Base-by-base conservation (phyloP, 495 filamentous ascomycete species). In the Aspergillus baeticus region DNA sequence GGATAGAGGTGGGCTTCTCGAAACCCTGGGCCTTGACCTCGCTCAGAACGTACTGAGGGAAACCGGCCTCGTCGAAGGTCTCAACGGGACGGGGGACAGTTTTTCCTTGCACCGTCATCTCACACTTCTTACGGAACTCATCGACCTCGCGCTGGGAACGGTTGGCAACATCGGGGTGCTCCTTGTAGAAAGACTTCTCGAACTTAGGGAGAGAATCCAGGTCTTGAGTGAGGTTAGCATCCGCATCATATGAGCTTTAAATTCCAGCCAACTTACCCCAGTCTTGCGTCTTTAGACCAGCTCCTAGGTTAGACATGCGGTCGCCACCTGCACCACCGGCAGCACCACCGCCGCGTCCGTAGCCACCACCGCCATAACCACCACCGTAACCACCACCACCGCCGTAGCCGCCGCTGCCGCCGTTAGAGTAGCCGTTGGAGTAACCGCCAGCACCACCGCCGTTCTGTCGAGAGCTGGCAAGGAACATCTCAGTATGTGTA, bases 141-240 rank as follows among this genome's bases (percentile, higher is more conserved):
- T 90, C 87, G 37, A 98, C 87, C 51, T 97, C 92, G 38, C 81
- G 84, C 37, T 83, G 71, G 13, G 90, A 84, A 64, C 94, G 92
- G 57, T 68, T 74, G 50, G 84, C 70, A 26, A 98, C 94, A 55
- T 83, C 81, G 5, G 85, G 82, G 65, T 93, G 84, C 75, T 98
- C 94, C 75, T 96, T 95, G 81, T 98, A 98, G 80, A 98, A 98
- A 22, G 89, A 91, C 77, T 98, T 98, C 69, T 98, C 94, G 72
- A 98, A 98, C 75, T 97, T 97, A 59, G 94, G 92, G 20, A 98
- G 67, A 21, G 86, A 76, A 69, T 71, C 76, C 15, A 92, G 64
- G 73, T 98, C 93, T 93, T 65, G 39, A 36, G 23, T 13, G 41
- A 31, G 26, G 57, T 76, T 72, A 75, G 72, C 50, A 64, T 52